Base-by-base conservation (phyloP, 495 filamentous ascomycete species). In the Talaromyces liani region DNA sequence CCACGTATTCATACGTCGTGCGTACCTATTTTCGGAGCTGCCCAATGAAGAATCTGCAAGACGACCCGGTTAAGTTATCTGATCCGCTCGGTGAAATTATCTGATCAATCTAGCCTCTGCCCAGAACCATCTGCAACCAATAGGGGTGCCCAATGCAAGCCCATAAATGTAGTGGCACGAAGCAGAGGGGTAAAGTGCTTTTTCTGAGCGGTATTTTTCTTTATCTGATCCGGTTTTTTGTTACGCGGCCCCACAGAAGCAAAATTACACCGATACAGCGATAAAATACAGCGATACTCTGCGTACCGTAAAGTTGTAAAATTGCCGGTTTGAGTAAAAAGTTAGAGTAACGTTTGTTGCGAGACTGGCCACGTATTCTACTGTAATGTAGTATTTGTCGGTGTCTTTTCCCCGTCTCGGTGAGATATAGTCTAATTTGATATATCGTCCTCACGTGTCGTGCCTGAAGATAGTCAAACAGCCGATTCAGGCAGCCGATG, bases 81-180 rank as follows among this genome's bases (percentile, higher is more conserved):
- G 25, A 57, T 57, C 54, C 54, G 54, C 54, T 57, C 24, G 16
- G 25, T 31, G 12, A 57, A 20, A 57, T 57, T 57, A 57, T 57
- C 54, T 57, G 25, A 27, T 57, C 25, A 49, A 49, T 49, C 45
- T 49, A 22, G 45, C 20, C 45, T 49, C 0, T 18, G 45, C 45
- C 18, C 16, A 49, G 36, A 41, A 16, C 36, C 14, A 16, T 16
- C 2, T 16, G 16, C 14, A 41, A 41, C 36, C 36, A 41, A 41
- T 41, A 4, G 14, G 14, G 14, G 0, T 16, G 36, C 1, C 1
- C 36, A 16, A 16, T 41, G 36, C 4, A 41, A 41, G 36, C 36
- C 36, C 36, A 41, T 5, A 14, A 41, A 16, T 41, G 33, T 9
- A 7, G 31, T 33, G 6, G 31, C 31, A 33, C 7, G 36, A 16